Evolutionary conservation across 2,329 filamentous ascomycete genomes (phyloP).

Genomic region (Acrocalymma vagum): DNA sequence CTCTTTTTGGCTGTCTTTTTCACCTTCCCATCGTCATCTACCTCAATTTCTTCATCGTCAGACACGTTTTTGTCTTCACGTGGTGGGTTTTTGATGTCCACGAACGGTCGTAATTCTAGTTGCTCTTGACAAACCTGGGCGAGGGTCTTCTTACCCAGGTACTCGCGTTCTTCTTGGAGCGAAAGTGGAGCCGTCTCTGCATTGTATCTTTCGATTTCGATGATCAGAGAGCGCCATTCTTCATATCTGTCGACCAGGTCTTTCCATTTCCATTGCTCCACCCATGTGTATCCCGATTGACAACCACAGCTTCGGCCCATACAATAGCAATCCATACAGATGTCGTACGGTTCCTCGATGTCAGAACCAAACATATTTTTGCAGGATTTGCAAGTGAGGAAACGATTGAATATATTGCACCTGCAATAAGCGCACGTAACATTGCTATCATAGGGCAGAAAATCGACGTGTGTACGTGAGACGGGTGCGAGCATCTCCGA

Average conservation of each 20-base stretch:
- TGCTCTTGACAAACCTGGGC: slow-evolving; percentile 96
- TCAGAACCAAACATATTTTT: slow-evolving; percentile 71
- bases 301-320: slow-evolving; percentile 95
- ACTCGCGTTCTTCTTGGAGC: slow-evolving; percentile 73
- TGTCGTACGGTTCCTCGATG: slow-evolving; percentile 87
- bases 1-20: slow-evolving; percentile 72
- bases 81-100: slow-evolving; percentile 75
- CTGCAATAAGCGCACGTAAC: slow-evolving; percentile 96
- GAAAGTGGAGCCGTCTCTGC: slow-evolving; percentile 73
- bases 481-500: slow-evolving; percentile 84
- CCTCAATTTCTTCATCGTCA: slow-evolving; percentile 63
- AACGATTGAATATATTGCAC: slow-evolving; percentile 96
- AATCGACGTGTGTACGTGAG: slow-evolving; percentile 75
- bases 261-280: slow-evolving; percentile 90
- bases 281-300: slow-evolving; percentile 85
- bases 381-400: slow-evolving; percentile 90
- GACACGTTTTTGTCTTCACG: slow-evolving; percentile 54
- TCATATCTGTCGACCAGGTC: slow-evolving; percentile 82
- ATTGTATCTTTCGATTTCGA: slow-evolving; percentile 73
- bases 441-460: slow-evolving; percentile 84
- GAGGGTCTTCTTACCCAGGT: slow-evolving; percentile 76
- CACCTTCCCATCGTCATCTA: slow-evolving; percentile 69
- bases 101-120: slow-evolving; percentile 79
- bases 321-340: slow-evolving; percentile 98
- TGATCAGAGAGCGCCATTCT: slow-evolving; percentile 79